Percentiles rank a stretch among this genome's conserved stretches.
These are phyloP conservation scores for Phytophthora tentaculata DNA, from an alignment of 352 stramenopile genomes.

Conservation along the genomic window DNA sequence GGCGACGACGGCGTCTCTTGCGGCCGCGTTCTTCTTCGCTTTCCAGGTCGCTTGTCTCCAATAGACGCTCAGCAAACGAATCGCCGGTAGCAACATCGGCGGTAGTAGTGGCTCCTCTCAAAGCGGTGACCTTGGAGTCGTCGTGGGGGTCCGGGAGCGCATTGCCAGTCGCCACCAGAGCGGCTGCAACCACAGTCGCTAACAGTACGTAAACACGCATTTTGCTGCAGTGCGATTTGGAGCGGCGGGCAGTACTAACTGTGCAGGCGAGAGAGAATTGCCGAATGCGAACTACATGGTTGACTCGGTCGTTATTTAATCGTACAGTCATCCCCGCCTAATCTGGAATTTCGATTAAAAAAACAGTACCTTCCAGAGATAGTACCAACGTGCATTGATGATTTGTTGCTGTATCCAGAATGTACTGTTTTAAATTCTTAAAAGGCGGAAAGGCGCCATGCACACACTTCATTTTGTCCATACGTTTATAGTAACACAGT, in stretches of 20 bases:
- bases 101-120: not conserved
- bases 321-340: too few species aligned
- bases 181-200: not conserved
- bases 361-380: too few species aligned
- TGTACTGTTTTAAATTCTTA: too few species aligned
- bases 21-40: not conserved
- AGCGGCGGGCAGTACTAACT: not conserved
- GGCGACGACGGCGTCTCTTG: not conserved
- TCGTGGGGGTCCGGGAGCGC: not conserved
- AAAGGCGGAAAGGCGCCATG: too few species aligned
- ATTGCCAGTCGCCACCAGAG: conserved; percentile 2
- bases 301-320: too few species aligned
- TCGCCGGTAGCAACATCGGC: not conserved
- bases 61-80: not conserved
- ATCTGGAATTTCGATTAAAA: too few species aligned
- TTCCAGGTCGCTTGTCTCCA: conserved; percentile 4
- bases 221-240: not conserved
- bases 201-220: conserved; percentile 2
- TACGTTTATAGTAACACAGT: too few species aligned
- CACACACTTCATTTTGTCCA: too few species aligned
- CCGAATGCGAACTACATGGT: not conserved
- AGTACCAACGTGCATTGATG: too few species aligned
- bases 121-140: conserved; percentile 1
- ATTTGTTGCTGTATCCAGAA: too few species aligned
- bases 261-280: not conserved